Evolutionary conservation across 1,284 basidiomycete genomes (phyloP), one percentile per base, ranked within the genome.

Genomic region (Tilletia caries): DNA sequence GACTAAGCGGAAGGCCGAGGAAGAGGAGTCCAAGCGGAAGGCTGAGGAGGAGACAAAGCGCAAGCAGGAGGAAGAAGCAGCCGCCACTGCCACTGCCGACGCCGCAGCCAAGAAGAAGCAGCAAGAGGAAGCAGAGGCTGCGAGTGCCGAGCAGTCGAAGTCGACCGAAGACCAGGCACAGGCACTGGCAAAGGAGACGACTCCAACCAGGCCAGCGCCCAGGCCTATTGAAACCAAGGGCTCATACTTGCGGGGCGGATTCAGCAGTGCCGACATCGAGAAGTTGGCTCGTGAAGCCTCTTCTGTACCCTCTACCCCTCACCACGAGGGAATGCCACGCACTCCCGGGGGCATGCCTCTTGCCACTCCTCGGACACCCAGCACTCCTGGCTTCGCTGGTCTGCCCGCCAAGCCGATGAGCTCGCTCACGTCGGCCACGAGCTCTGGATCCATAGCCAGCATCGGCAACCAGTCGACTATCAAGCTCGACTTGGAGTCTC

Each of bases 231-330:
- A 72, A 41, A 70, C 70, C 33, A 65, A 66, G 25, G 32, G 25
- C 65, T 18, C 15, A 1, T 32, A 12, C 20, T 27, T 29, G 5
- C 25, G n/a, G 20, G 23, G 32, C n/a, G 15, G 20, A 13, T 20
- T 73, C 50, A 37, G 72, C 46, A 27, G 75, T 46, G 78, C 76
- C 29, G 79, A 80, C 48, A 73, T 79, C 60, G 79, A 80, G 73
- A 72, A 76, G 46, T 77, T 78, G 75, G 79, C 79, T 66, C 72
- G 76, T 25, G 79, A 80, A 66, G 77, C 78, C 43, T 80, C 79
- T 12, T 80, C 78, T 2, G 76, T 79, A 8, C 78, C 79, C 64
- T 75, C 77, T 6, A 77, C 82, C 29, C 76, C 79, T 20, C 77
- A 67, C 37, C 73, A 78, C 4, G 62, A 64, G 10, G 25, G 41